phyloP scores from a whole-genome alignment of 345 rosid species.

The Clausena lansium region DNA sequence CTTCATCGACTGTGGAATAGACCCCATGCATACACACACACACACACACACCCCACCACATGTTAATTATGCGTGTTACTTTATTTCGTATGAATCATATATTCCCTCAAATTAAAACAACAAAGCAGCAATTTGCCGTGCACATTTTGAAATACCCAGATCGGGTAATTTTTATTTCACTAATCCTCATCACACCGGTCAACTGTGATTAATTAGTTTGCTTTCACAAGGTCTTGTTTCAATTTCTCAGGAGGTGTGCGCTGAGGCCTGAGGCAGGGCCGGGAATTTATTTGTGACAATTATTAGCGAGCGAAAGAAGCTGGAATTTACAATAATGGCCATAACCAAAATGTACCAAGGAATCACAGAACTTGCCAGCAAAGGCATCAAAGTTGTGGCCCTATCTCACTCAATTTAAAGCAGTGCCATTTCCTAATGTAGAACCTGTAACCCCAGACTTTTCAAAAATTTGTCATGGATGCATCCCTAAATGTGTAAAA shows the following conservation, averaged over 20 bases:
- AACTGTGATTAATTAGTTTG: not conserved
- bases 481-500: not conserved
- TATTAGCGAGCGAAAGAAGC: not conserved
- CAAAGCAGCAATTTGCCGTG: not conserved
- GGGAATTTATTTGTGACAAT: not conserved
- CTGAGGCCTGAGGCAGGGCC: not conserved
- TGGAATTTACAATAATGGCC: constrained; percentile 9
- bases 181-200: not conserved
- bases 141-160: not conserved
- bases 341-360: not conserved
- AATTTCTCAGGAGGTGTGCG: not conserved
- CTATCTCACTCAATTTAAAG: not conserved
- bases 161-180: not conserved
- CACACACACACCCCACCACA: too few species aligned
- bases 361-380: constrained; percentile 2
- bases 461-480: constrained; percentile 1
- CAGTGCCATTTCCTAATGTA: constrained; percentile 14
- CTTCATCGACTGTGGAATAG: not conserved
- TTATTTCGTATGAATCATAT: not conserved
- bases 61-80: too few species aligned
- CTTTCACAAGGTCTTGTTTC: not conserved
- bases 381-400: constrained; percentile 20
- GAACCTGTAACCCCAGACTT: constrained; percentile 14
- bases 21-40: too few species aligned
- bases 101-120: not conserved